Base-by-base conservation (phyloP, 2,329 filamentous ascomycete species). In the Apiospora marii region DNA sequence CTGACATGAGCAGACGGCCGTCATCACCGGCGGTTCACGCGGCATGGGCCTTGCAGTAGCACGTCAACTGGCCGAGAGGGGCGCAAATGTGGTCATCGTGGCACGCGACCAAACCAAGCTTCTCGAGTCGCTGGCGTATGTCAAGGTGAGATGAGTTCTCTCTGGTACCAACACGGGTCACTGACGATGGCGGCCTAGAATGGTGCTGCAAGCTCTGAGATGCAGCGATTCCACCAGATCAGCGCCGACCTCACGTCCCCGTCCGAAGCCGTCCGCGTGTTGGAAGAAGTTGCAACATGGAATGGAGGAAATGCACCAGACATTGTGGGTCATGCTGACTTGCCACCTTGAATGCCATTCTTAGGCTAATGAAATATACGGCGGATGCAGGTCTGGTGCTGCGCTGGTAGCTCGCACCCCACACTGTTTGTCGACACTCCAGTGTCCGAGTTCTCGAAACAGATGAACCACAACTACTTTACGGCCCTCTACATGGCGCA, bases 21-120 rank as follows among this genome's bases (percentile, higher is more conserved):
- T 94, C 13, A 8, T 94, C 70, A 94, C 92, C 0, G 92, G 92
- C 67, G 92, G 88, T 46, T 94, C 92, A 1, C 89, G 92, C 77
- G 92, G 92, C 71, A 91, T 93, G 87, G 92, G 92, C 48, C 87
- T 88, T 76, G 87, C 86, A 48, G 84, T 91, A 34, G 92, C 87
- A 1, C 85, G 87, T 68, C 84, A 92, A 67, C 86, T 94, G 27
- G 87, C 92, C 4, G 83, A 85, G 53, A 92, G 91, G 80, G 92
- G 92, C 69, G 92, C 92, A 22, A 91, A 92, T 78, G 82, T 94
- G 53, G 87, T 92, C 43, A 89, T 94, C 75, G 89, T 94, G 67
- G 92, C 92, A 14, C 89, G 92, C 46, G 89, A 88, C 70, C 79
- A 85, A 30, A 81, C 83, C 70, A 93, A 92, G 79, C 88, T 94